Conservation (phyloP, 208 protist genomes). For the Crithidia mellificae region DNA sequence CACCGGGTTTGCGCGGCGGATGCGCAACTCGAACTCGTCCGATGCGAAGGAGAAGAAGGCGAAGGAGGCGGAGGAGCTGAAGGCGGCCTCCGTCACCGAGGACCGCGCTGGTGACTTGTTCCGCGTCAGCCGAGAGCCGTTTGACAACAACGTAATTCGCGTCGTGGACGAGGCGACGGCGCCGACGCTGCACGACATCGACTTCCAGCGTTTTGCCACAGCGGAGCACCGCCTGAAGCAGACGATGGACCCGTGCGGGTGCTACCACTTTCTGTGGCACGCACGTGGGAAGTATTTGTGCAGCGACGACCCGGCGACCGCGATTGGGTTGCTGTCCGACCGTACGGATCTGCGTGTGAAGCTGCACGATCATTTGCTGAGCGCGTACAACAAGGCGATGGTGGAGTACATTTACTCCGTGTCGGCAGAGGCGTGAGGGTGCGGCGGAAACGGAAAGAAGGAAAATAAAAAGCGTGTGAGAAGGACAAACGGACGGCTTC, state of each 20-base stretch:
- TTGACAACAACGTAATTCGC: slow-evolving; percentile 36
- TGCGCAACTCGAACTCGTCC: background rate
- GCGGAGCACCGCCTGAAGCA: slow-evolving; percentile 30
- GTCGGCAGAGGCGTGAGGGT: background rate
- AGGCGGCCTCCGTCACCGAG: background rate
- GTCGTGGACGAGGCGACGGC: background rate
- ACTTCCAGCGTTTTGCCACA: slow-evolving; percentile 21
- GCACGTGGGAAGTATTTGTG: slow-evolving; percentile 27
- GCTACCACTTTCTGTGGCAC: slow-evolving; percentile 44
- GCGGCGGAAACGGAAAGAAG: background rate
- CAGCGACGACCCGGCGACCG: slow-evolving; percentile 25
- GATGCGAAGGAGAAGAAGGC: background rate
- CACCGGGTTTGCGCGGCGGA: background rate
- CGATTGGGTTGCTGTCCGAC: slow-evolving; percentile 37
- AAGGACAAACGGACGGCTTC: no score
- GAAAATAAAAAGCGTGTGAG: no score
- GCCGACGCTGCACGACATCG: slow-evolving; percentile 12
- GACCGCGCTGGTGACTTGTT: slow-evolving; percentile 37
- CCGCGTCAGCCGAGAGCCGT: slow-evolving; percentile 36
- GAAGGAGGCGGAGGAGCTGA: slow-evolving; percentile 1
- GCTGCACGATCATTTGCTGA: slow-evolving; percentile 43
- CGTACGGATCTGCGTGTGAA: slow-evolving; percentile 32
- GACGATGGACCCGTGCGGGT: slow-evolving; percentile 36
- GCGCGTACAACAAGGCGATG: slow-evolving; percentile 34
- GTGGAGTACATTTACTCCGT: slow-evolving; percentile 39